Base-by-base conservation (phyloP, 2,329 filamentous ascomycete species). In the Scopulariopsis brevicaulis region DNA sequence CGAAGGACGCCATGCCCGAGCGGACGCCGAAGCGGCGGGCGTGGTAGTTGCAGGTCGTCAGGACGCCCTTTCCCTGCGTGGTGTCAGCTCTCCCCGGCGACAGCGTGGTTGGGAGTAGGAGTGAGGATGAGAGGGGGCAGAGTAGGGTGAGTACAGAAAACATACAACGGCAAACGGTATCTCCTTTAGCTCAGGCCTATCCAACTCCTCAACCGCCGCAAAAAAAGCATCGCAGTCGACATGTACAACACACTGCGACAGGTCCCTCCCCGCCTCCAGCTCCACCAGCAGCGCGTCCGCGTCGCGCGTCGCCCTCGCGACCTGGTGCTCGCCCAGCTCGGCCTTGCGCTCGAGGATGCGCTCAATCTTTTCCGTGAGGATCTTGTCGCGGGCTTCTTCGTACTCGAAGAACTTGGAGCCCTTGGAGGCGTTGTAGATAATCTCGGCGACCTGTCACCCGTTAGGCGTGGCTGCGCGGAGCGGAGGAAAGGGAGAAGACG, bases 191-290 rank as follows among this genome's bases (percentile, higher is more conserved):
- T 96, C 92, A 0, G 93, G 94, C 1, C 87, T 80, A 65, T 90
- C 86, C 3, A 92, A 79, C 63, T 86, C 89, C 69, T 97, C 94
- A 0, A 97, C 94, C 0, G 94, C 90, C 0, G 94, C 94, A 67
- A 94, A 99, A 71, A 99, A 99, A 18, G 94, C 94, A 74, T 99
- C 94, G 71, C 94, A 97, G 70, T 99, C 94, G 54, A 97, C 82
- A 68, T 99, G 94, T 1, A 97, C 87, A 25, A 97, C 83, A 59
- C 83, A 77, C 69, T 97, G 94, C 0, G 85, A 86, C 40, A 99
- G 75, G 66, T 97, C 92, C 53, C 94, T 81, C 1, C 80, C 78
- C 8, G 84, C 68, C 66, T 99, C 94, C 22, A 96, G 79, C 64
- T 93, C 84, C 1, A 84, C 78, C 57, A 97, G 85, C 60, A 90